These are phyloP conservation scores for Imleria badia DNA, from an alignment of 768 basidiomycete genomes.

Conservation along the genomic window DNA sequence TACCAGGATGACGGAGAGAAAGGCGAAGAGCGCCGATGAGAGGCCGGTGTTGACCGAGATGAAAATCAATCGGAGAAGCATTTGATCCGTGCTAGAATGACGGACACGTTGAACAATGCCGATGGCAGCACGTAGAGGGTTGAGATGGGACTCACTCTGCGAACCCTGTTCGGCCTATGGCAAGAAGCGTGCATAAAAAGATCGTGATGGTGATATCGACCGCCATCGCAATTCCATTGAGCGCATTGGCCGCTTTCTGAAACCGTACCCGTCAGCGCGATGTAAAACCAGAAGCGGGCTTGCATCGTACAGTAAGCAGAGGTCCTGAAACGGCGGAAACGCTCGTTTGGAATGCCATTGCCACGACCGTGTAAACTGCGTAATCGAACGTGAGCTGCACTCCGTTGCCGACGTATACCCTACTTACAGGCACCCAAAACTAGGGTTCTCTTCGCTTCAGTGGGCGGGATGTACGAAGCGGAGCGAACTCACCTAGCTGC, in stretches of 20 bases:
- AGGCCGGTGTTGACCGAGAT: conserved; percentile 27
- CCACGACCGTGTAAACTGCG: conserved; percentile 16
- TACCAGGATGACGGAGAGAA: conserved; percentile 22
- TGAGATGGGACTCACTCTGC: conserved; percentile 9
- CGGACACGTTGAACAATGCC: neutral
- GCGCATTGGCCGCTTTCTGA: conserved; percentile 15
- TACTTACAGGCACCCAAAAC: conserved; percentile 19
- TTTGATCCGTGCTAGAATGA: conserved; percentile 23
- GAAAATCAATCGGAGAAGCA: conserved; percentile 25
- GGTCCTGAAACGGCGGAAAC: conserved; percentile 17
- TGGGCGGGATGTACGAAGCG: neutral
- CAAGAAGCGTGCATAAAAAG: conserved; percentile 21
- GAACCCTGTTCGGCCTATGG: conserved; percentile 26
- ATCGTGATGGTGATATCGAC: conserved; percentile 23
- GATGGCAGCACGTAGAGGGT: neutral
- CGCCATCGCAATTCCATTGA: conserved; percentile 13
- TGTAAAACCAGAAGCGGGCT: neutral
- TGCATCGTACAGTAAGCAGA: conserved; percentile 16
- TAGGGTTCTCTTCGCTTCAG: conserved; percentile 6
- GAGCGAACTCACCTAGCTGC: conserved; percentile 14
- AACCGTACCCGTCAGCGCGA: conserved; percentile 2
- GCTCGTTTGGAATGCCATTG: conserved; percentile 15
- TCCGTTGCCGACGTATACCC: neutral
- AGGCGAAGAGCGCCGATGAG: conserved; percentile 22
- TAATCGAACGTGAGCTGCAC: conserved; percentile 2